These are phyloP conservation scores for Cordyceps farinosa DNA, from an alignment of 2,329 filamentous ascomycete genomes.

Conservation along the genomic window DNA sequence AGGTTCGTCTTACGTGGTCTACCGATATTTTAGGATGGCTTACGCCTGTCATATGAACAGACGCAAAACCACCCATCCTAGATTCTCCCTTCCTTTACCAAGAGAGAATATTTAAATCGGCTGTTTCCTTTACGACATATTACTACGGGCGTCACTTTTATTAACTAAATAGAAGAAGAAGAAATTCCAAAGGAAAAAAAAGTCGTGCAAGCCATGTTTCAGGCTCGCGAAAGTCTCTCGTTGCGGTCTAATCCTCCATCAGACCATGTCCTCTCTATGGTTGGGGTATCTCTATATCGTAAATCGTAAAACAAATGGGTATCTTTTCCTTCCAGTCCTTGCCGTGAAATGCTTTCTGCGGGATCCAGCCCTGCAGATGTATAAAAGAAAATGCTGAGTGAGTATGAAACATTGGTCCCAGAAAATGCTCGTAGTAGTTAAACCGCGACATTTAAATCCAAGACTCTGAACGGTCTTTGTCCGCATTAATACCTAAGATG, in stretches of 20 bases:
- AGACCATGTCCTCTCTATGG: slow-evolving; percentile 14
- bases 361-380: slow-evolving; percentile 14
- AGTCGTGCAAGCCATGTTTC: slow-evolving; percentile 17
- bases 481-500: slow-evolving; percentile 20
- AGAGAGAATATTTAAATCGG: slow-evolving; percentile 11
- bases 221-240: slow-evolving; percentile 15
- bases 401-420: slow-evolving; percentile 13
- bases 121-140: neutral
- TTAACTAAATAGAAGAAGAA: slow-evolving; percentile 17
- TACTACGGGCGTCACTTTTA: slow-evolving; percentile 17
- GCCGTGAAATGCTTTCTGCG: neutral
- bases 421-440: slow-evolving; percentile 17
- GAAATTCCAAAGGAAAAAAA: slow-evolving; percentile 9
- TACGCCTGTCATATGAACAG: neutral
- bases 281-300: slow-evolving; percentile 17
- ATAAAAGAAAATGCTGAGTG: slow-evolving; percentile 2
- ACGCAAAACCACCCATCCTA: slow-evolving; percentile 10
- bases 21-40: slow-evolving; percentile 1
- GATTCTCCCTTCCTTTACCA: neutral
- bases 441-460: slow-evolving; percentile 20
- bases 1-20: neutral
- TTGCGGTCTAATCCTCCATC: slow-evolving; percentile 13
- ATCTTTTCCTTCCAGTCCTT: slow-evolving; percentile 11
- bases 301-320: slow-evolving; percentile 16
- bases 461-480: slow-evolving; percentile 16